Base-by-base conservation (phyloP, 2,329 filamentous ascomycete genomes). In the Arachnomyces sp. region DNA sequence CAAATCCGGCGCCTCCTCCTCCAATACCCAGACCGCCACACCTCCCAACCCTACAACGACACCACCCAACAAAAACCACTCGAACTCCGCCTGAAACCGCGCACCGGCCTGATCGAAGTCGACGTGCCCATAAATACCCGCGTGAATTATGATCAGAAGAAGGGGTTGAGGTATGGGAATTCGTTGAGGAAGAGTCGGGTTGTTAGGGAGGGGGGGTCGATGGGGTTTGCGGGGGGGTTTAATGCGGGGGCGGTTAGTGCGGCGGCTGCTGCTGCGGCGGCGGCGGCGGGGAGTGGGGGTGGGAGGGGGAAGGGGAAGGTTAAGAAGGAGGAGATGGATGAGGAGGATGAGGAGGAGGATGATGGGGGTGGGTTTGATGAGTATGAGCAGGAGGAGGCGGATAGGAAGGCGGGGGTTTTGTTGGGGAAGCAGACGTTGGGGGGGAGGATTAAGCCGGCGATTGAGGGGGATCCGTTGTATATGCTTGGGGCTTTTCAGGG, bases 401-500 rank as follows among this genome's bases (percentile, higher is more conserved):
- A 53, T 38, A 39, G 42, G 35, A 54, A 57, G 43, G 46, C 51
- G 72, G 78, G 59, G 39, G 63, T 52, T 55, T 59, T 93, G 3
- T 66, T 95, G 57, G 74, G 79, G 36, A 84, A 79, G 44, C 87
- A 94, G 68, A 94, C 88, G 0, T 72, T 95, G 15, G 89, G 88
- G 34, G 92, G 92, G 0, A 82, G 90, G 60, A 81, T 86, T 45
- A 73, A 81, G 9, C 74, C 78, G 31, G 70, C 79, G 2, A 78
- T 81, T 48, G 77, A 82, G 48, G 82, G 83, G 15, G 82, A 86
- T 49, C 77, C 78, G 7, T 68, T 73, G 49, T 94, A 94, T 67
- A 93, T 95, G 80, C 74, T 95, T 36, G 92, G 87, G 18, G 83
- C 88, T n/a, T 95, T 96, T 59, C 78, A 83, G 57, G 82, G 82